Conservation (phyloP, 148 eudicot species). For the Amaranthus hypochondriacus region DNA sequence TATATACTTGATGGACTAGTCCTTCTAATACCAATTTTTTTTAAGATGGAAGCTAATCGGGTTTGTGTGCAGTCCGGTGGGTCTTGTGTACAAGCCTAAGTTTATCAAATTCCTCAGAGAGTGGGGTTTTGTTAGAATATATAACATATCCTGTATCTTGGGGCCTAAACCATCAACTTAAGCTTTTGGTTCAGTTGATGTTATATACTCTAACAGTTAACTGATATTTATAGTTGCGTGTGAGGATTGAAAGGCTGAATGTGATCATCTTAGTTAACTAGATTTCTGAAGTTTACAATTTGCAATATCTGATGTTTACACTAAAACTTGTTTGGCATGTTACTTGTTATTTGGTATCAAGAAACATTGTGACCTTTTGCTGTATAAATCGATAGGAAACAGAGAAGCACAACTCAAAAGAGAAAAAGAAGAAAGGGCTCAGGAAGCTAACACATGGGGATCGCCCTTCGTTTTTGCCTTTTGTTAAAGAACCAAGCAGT, state of each 20-base stretch:
- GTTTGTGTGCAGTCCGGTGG: no score
- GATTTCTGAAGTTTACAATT: neutral
- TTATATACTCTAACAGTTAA: no score
- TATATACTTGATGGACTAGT: no score
- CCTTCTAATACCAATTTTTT: neutral
- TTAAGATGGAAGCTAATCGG: no score
- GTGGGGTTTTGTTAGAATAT: neutral
- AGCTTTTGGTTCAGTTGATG: no score
- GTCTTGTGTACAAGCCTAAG: neutral
- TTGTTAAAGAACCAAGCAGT: slow-evolving; percentile 82
- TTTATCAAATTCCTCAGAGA: neutral
- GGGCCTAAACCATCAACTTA: no score
- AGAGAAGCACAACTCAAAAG: slow-evolving; percentile 63
- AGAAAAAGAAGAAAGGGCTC: slow-evolving; percentile 62
- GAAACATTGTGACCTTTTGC: neutral
- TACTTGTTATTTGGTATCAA: neutral
- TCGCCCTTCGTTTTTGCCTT: slow-evolving; percentile 67
- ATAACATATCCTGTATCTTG: neutral
- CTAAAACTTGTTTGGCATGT: neutral
- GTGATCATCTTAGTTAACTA: neutral
- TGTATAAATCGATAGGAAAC: slow-evolving; percentile 36
- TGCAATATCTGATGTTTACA: neutral
- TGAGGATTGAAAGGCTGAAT: neutral
- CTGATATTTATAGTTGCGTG: no score
- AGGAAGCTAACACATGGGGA: slow-evolving; percentile 64